Evolutionary conservation across 192 early-diverging fungal genomes (phyloP), one percentile per base, ranked within the genome.

Genomic region (Coemansia sp.): DNA sequence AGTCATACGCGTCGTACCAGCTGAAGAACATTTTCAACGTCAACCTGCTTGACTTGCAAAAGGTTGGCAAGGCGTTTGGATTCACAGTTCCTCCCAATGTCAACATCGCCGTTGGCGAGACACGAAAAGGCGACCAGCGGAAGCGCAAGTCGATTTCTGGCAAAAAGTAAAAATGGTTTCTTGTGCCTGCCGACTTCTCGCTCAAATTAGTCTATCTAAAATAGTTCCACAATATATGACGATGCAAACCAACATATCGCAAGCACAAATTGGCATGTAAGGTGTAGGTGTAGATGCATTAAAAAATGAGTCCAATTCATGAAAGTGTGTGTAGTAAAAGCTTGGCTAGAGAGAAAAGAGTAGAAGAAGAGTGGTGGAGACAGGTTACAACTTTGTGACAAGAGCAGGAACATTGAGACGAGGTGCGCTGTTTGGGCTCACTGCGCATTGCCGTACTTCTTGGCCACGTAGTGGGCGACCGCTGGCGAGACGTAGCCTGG

Each of bases 1-100:
- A 93, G 79, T 90, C 95, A 25, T 99, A 99, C 65, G 92, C 95
- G 13, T 94, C 93, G 25, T 95, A 94, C 70, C 90, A 91, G 64
- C 90, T 95, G 35, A 99, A 99, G 82, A 91, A 94, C 58, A 96
- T 95, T 42, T 99, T 98, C 79, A 87, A 95, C 68, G 91, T 99
- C 63, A 91, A 93, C 68, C 78, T 82, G 45, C 83, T 99, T 64
- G 96, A 98, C 75, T 72, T 99, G 74, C 86, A 87, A 71, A 94
- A 94, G 83, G 89, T 96, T 10, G 96, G 92, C 55, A 89, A 88
- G 73, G 89, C 96, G 7, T 98, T 95, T 87, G 97, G 97, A 2
- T 97, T 99, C 67, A 89, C 89, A 7, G 92, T 96, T 16, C 95
- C 95, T 18, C 97, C 97, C 8, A 92, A 90, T 74, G 96, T 98